Conservation (phyloP, 495 filamentous ascomycete species). For the Corynascus novoguineensis region DNA sequence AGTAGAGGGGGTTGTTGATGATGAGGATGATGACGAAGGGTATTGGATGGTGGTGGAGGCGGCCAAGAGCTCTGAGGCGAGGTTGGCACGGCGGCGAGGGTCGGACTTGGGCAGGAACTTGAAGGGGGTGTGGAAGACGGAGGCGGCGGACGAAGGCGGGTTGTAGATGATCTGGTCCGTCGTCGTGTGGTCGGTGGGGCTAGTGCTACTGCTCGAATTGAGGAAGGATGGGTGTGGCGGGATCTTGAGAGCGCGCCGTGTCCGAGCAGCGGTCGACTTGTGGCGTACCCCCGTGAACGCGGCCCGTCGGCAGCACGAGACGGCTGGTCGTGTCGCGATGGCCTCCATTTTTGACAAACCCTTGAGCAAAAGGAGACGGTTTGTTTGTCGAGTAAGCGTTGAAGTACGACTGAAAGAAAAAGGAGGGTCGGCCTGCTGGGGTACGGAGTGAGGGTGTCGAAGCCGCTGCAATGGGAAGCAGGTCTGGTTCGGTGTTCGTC, state of each 20-base stretch:
- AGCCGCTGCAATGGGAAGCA: constrained; percentile 2
- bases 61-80: constrained; percentile 36
- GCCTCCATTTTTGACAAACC: constrained; percentile 18
- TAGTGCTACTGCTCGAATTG: constrained; percentile 21
- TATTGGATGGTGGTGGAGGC: constrained; percentile 19
- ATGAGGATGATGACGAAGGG: too few relatives aligned
- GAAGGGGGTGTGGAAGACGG: constrained; percentile 77
- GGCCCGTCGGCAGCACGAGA: constrained; percentile 22
- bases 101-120: constrained; percentile 84
- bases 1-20: neutral
- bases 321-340: constrained; percentile 10
- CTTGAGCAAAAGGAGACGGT: constrained; percentile 3
- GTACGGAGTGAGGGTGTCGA: neutral
- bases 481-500: constrained; percentile 1
- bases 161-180: constrained; percentile 81
- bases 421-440: neutral
- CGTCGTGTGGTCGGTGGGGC: constrained; percentile 20
- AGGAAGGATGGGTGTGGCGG: constrained; percentile 69
- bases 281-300: constrained; percentile 44
- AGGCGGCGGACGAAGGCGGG: constrained; percentile 79
- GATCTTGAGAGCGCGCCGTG: constrained; percentile 65
- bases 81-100: constrained; percentile 52
- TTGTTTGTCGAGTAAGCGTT: neutral
- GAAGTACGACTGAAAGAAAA: neutral
- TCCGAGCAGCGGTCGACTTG: constrained; percentile 65